Conservation (phyloP, 495 filamentous ascomycete genomes). For the Pyrenula massariospora region DNA sequence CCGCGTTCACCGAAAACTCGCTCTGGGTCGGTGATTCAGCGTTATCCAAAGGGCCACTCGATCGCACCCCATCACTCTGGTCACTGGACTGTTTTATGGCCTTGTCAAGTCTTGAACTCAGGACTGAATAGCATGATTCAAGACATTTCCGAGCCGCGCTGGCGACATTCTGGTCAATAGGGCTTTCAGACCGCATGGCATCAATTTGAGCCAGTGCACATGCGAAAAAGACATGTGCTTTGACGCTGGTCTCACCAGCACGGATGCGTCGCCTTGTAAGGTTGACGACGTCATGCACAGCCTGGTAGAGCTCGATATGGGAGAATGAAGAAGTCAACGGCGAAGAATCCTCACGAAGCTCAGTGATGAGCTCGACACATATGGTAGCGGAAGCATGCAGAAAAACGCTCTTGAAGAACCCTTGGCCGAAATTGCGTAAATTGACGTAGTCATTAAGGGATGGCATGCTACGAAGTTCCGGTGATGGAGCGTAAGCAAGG, state of each 20-base stretch:
- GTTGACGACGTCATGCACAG: conserved; percentile 18
- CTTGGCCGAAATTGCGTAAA: conserved; percentile 29
- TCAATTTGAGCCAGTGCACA: conserved; percentile 31
- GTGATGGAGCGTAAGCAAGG: conserved; percentile 29
- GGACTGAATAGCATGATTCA: conserved; percentile 14
- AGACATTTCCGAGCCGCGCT: conserved; percentile 17
- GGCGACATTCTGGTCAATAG: conserved; percentile 11
- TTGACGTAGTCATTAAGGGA: conserved; percentile 23
- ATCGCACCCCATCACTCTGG: too few relatives aligned
- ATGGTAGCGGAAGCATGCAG: conserved; percentile 20
- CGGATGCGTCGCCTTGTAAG: conserved; percentile 25
- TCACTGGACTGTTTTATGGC: too few relatives aligned
- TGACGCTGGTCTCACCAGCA: conserved; percentile 40
- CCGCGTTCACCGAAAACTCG: too few relatives aligned
- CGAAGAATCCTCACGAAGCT: too few relatives aligned
- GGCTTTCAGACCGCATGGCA: conserved; percentile 15
- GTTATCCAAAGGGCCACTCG: too few relatives aligned
- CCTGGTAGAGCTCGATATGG: conserved; percentile 22
- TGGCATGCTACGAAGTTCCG: conserved; percentile 16
- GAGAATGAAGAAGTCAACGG: too few relatives aligned
- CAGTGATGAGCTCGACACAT: conserved; percentile 25
- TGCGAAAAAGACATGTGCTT: conserved; percentile 30
- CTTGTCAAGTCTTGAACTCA: too few relatives aligned
- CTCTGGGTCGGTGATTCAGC: too few relatives aligned
- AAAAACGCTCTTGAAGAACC: conserved; percentile 35